phyloP scores from a whole-genome alignment of 1,284 basidiomycete species.

The Puccinia hordei region DNA sequence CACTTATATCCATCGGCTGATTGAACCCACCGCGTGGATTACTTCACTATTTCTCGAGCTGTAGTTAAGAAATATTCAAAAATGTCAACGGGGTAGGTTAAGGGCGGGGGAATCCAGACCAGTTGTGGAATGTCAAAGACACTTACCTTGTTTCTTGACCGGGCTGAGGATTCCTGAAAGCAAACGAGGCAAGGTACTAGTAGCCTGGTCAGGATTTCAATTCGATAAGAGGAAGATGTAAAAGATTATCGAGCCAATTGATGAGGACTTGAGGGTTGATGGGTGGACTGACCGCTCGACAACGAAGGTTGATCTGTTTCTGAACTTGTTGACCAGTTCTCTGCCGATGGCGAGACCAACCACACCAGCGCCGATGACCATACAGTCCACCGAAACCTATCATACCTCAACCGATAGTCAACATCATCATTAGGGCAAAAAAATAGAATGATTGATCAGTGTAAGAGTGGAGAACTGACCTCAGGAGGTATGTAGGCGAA shows the following conservation, averaged over 20 bases:
- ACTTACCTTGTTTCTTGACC: constrained; percentile 80
- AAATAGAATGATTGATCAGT: background rate
- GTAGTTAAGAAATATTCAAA: background rate
- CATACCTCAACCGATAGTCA: background rate
- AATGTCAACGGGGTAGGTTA: background rate
- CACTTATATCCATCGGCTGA: no score
- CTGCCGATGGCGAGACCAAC: constrained; percentile 82
- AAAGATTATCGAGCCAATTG: background rate
- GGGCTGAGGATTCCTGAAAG: constrained; percentile 49
- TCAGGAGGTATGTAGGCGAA: constrained; percentile 27
- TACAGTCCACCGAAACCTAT: constrained; percentile 68
- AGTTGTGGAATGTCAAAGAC: background rate
- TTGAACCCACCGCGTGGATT: constrained; percentile 72
- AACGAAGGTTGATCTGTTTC: constrained; percentile 75
- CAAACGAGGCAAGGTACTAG: background rate
- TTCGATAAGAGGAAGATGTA: constrained; percentile 46
- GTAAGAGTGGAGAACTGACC: background rate
- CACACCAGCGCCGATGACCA: constrained; percentile 85
- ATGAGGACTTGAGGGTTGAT: background rate
- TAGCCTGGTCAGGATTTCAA: background rate
- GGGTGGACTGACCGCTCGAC: constrained; percentile 71
- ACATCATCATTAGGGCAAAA: background rate
- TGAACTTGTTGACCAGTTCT: constrained; percentile 70
- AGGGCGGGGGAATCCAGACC: background rate
- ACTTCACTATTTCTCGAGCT: constrained; percentile 96